Evolutionary conservation across 176 grass and related monocot species (phyloP), one percentile per base, ranked within the genome.

Genomic region (Zoysia japonica): DNA sequence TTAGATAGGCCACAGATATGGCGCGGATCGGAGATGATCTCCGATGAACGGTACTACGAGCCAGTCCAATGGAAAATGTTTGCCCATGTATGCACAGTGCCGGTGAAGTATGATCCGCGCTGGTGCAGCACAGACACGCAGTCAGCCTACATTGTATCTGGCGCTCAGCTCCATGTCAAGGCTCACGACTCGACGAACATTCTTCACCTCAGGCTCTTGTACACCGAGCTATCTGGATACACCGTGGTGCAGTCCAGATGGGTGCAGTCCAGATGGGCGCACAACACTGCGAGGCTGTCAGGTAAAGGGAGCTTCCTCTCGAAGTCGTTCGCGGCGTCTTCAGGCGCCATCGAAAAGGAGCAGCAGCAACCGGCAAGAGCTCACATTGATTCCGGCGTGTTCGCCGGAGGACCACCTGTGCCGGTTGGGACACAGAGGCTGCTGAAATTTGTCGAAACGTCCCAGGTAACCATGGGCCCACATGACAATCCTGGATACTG

Each of bases 401-500:
- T 90, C 51, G 70, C 88, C 41, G 43, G 81, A 8, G 91, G 78
- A 0, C 92, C 95, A 4, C 95, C 95, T 3, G 81, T 86, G 71
- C 95, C 95, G 0, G 88, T 98, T 3, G 95, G 77, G 9, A 20
- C 85, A 10, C 84, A 85, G 74, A 92, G 84, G 78, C 74, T 94
- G 85, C 79, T 92, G 62, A 98, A 86, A 81, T 94, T 91, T 72
- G 92, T 98, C 0, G 90, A 94, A 39, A 94, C 89, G 3, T 83
- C 85, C 57, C 88, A 94, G 60, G 68, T 98, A 1, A 91, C 85
- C 70, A 92, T 83, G 88, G 95, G 88, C 4, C 86, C 92, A 0
- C 91, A 94, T 80, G 87, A 98, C n/a, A 72, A 50, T 3, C 95
- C 95, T 20, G 95, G 95, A 1, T 60, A 94, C 72, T 98, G 95